Evolutionary conservation across 2,329 filamentous ascomycete genomes (phyloP).

Genomic region (Colletotrichum navitas): DNA sequence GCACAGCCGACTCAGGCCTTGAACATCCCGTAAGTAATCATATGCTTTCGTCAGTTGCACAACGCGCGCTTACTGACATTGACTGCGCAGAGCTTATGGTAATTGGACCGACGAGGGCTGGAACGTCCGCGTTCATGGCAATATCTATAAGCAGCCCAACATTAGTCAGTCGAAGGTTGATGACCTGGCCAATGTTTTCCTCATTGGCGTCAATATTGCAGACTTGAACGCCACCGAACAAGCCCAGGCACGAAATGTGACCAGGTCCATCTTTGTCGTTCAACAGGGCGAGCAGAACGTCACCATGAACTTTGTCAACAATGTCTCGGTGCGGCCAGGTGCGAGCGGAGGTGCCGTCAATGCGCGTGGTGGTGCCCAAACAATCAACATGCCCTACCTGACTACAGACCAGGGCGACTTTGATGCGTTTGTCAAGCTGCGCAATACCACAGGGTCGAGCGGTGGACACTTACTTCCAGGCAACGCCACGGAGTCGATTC

Average conservation of each 20-base stretch:
- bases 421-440: slow-evolving; percentile 75
- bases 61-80: slow-evolving; percentile 25
- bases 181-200: slow-evolving; percentile 76
- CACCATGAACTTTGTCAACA: slow-evolving; percentile 67
- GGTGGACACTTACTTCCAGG: slow-evolving; percentile 68
- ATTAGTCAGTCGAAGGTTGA: slow-evolving; percentile 74
- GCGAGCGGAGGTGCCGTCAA: slow-evolving; percentile 65
- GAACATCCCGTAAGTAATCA: slow-evolving; percentile 69
- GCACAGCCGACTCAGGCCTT: slow-evolving; percentile 77
- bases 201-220: slow-evolving; percentile 73
- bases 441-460: slow-evolving; percentile 65
- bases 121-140: slow-evolving; percentile 82
- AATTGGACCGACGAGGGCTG: slow-evolving; percentile 85
- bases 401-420: slow-evolving; percentile 80
- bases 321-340: slow-evolving; percentile 63
- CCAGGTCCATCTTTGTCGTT: slow-evolving; percentile 79
- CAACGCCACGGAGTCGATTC: slow-evolving; percentile 73
- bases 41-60: neutral
- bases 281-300: slow-evolving; percentile 76
- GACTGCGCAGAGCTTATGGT: slow-evolving; percentile 65
- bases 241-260: slow-evolving; percentile 79
- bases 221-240: slow-evolving; percentile 70
- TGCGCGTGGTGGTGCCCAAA: slow-evolving; percentile 71
- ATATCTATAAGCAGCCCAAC: slow-evolving; percentile 84
- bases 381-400: slow-evolving; percentile 71